Evolutionary conservation across 164 flowering plant genomes (phyloP), one percentile per base, ranked within the genome.

Genomic region (Magnolia sinica): DNA sequence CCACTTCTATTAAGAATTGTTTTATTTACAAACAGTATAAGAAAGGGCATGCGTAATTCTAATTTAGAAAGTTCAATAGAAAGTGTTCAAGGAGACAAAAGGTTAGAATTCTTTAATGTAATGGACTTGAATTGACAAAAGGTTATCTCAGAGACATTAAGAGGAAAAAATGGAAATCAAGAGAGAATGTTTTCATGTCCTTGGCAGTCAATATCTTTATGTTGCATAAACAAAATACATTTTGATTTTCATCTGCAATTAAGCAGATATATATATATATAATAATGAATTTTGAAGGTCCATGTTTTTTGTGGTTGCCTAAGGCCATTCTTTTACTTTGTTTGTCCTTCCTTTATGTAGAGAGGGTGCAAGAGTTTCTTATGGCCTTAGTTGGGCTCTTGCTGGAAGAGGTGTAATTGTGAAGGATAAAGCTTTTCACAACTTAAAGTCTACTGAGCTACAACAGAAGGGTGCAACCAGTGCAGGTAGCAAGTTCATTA

Each of bases 321-420:
- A 23, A 18, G 16, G 11, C 70, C 22, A 49, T 69, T 76, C 27
- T 45, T 23, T 80, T 22, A 50, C 50, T 67, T 52, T 78, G 9
- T 74, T 37, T 37, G 45, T 37, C 45, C 45, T 37, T 37, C 7
- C 45, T 78, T 58, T 76, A 24, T 49, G 58, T 74, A 84, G 86
- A 84, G 86, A 83, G 77, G 81, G 81, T 50, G 79, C 77, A 10
- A 79, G 80, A 24, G 73, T 81, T 80, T 87, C 88, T 29, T 79
- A 83, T 80, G 89, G 91, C n/a, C 87, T 88, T 59, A 81, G 87
- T 75, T 84, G 81, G 83, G 89, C 87, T 77, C 82, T 88, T 72
- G 86, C 91, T 80, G 86, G 85, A 49, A 87, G 81, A 84, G 91
- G 91, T 64, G 83, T 88, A 13, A 78, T 87, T 78, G 88, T 87